Evolutionary conservation across 108 stramenopile species (phyloP).

Genomic region (Nitzschia inconspicua): DNA sequence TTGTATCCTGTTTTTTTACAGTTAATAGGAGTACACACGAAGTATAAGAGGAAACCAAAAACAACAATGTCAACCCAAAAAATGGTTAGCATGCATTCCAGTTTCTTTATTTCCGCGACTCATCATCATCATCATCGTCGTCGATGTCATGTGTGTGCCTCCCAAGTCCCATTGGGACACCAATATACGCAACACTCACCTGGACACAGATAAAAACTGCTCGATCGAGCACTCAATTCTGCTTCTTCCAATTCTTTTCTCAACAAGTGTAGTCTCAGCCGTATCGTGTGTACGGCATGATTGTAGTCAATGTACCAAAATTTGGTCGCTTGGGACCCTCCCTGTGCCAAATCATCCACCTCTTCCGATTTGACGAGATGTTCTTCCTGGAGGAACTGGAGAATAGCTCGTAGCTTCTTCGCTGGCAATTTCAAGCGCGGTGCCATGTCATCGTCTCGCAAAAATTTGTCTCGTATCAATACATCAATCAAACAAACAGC

Average conservation of each 20-base stretch:
- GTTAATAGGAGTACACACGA: no score
- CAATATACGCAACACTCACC: no score
- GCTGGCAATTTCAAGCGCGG: conserved; percentile 69
- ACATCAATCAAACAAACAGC: conserved; percentile 84
- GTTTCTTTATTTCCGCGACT: no score
- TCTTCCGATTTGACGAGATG: conserved; percentile 79
- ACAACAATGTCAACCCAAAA: no score
- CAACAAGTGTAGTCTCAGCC: conserved; percentile 73
- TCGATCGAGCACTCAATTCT: conserved; percentile 68
- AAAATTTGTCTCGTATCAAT: conserved; percentile 82
- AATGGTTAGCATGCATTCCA: no score
- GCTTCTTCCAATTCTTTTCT: conserved; percentile 62
- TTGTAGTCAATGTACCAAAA: conserved; percentile 84
- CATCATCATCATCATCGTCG: no score
- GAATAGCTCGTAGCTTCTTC: conserved; percentile 67
- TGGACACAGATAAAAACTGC: conserved; percentile 78
- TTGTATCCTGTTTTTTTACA: no score
- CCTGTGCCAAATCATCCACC: conserved; percentile 86
- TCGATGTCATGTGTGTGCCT: no score
- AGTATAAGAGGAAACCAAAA: no score
- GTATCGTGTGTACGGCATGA: conserved; percentile 83
- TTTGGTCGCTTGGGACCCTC: conserved; percentile 82
- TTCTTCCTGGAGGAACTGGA: conserved; percentile 82
- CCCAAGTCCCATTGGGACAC: no score
- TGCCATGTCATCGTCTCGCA: conserved; percentile 91